Evolutionary conservation across 257 asterid genomes (phyloP), one percentile per base, ranked within the genome.

Genomic region (Gentiana macrophylla): DNA sequence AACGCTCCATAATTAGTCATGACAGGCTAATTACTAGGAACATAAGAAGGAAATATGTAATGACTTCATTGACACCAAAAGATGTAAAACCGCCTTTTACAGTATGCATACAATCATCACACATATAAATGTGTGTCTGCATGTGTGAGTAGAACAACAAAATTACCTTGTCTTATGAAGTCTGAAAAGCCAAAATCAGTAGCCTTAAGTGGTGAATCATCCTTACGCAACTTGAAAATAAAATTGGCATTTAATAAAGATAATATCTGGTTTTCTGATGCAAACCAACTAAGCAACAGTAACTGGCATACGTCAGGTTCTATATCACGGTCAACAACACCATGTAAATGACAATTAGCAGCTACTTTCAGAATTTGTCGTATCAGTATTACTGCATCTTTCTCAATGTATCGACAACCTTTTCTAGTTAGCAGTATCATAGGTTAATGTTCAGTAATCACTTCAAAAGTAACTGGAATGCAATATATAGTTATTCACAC

Each of bases 161-260:
- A 59, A 58, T 70, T 72, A 91, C 98, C 98, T 74, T 97, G 99
- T 71, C 85, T 80, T 55, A 92, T 92, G 77, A 88, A 74, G 78
- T 92, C 99, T 49, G 99, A 92, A 53, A 92, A 94, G 66, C 99
- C 99, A 82, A 92, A 92, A 76, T 92, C 99, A 43, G 96, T 88
- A 56, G 99, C 99, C 80, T 92, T 92, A 72, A 92, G 67, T 13
- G 80, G 74, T 38, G 97, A 88, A 68, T 92, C 97, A 51, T 48
- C 91, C 75, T 88, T 85, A 3, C 93, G 67, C 46, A 97, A 88
- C 79, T 92, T 92, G 56, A 92, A 79, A 67, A 92, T 83, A 68
- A 92, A 92, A 69, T 92, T 92, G 3, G 5, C 12, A 52, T 74
- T 51, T 65, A 57, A 52, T 49, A 41, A 64, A 59, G 41, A 24